Percentiles rank a stretch among this genome's conserved stretches.
Conservation (phyloP, 1,139 yeast species). For the Taphrina sp. region DNA sequence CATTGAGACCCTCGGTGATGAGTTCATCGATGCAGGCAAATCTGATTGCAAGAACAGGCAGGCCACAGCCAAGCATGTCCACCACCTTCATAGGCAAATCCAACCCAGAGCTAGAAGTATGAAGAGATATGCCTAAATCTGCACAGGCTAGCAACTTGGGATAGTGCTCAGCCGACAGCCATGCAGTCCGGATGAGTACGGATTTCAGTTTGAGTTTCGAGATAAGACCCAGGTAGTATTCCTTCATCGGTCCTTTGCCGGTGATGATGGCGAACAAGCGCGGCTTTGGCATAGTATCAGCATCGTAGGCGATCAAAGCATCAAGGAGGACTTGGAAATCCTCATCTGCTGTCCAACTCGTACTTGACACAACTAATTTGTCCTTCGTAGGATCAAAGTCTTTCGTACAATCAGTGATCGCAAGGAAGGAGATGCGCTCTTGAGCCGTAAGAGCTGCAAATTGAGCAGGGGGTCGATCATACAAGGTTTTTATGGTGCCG, state of each 20-base stretch:
- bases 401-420: conserved; percentile 50
- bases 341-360: conserved; percentile 96
- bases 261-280: conserved; percentile 70
- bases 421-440: conserved; percentile 10
- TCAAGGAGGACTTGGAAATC: conserved; percentile 69
- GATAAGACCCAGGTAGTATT: conserved; percentile 49
- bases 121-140: conserved; percentile 86
- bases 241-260: conserved; percentile 87
- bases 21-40: conserved; percentile 58
- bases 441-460: conserved; percentile 54
- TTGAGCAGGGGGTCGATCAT: conserved; percentile 72
- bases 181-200: conserved; percentile 60
- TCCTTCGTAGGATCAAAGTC: conserved; percentile 5
- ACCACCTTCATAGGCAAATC: conserved; percentile 97
- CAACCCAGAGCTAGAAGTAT: conserved; percentile 85
- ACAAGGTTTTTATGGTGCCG: conserved; percentile 44
- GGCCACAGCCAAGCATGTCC: conserved; percentile 93
- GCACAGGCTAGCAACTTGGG: conserved; percentile 73
- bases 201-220: conserved; percentile 41
- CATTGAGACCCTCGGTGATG: conserved; percentile 45
- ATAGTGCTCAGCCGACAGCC: conserved; percentile 80
- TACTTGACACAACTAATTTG: conserved; percentile 66
- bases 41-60: conserved; percentile 78
- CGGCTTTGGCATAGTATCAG: conserved; percentile 45
- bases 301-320: conserved; percentile 64